Evolutionary conservation across 208 protist species (phyloP).

Genomic region (Lotmaria passim): DNA sequence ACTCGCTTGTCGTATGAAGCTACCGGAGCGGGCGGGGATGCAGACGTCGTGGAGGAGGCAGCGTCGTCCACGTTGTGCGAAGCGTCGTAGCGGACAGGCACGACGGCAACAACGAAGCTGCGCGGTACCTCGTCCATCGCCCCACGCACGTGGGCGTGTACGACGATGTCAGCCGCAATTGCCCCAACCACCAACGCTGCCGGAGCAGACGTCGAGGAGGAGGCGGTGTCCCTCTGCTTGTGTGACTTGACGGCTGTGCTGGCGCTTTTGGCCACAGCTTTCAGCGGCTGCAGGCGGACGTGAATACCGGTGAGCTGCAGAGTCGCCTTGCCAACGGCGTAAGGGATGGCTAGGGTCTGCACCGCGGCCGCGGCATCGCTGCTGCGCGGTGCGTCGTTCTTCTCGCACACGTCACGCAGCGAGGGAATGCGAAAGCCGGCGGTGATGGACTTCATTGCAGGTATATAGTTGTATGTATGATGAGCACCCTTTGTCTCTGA

Average conservation of each 20-base stretch:
- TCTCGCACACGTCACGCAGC: constrained; percentile 36
- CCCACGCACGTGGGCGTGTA: constrained; percentile 36
- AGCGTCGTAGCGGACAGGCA: constrained; percentile 34
- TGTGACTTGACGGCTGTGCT: background rate
- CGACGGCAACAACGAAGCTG: constrained; percentile 35
- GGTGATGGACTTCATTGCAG: constrained; percentile 30
- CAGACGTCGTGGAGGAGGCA: background rate
- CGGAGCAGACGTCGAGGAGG: background rate
- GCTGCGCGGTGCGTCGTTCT: constrained; percentile 6
- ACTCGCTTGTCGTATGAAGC: constrained; percentile 44
- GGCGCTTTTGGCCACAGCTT: background rate
- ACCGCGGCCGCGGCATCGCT: constrained; percentile 3
- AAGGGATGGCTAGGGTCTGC: constrained; percentile 38
- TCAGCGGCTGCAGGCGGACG: constrained; percentile 34
- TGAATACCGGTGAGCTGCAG: constrained; percentile 66
- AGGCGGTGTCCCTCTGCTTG: background rate
- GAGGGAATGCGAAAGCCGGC: constrained; percentile 41
- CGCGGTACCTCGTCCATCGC: constrained; percentile 18
- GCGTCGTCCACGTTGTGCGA: background rate
- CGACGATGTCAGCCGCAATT: constrained; percentile 27
- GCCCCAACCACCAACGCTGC: background rate
- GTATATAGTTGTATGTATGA: too few relatives aligned
- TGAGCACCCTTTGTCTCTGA: too few relatives aligned
- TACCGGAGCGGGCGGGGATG: background rate
- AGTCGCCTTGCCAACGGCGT: constrained; percentile 50